Evolutionary conservation across 306 rosid genomes (phyloP).

Genomic region (Rubus idaeus): DNA sequence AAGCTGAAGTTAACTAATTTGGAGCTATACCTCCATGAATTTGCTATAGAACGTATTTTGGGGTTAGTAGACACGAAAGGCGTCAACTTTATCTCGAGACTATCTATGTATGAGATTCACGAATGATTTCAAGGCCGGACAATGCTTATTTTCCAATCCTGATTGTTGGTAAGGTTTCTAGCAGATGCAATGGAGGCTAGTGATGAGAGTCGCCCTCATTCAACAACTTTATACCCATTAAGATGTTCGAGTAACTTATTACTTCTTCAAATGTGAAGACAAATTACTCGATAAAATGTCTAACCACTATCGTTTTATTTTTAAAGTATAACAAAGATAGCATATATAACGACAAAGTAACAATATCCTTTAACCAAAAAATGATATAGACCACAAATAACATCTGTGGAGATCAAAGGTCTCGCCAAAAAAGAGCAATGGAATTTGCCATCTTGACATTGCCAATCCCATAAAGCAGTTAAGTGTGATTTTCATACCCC

Average conservation of each 20-base stretch:
- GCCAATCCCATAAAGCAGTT: constrained; percentile 57
- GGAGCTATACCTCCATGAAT: neutral
- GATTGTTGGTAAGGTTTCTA: too few species aligned
- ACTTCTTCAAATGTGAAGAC: neutral
- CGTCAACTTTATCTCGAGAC: too few species aligned
- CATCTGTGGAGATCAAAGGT: constrained; percentile 47
- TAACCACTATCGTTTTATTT: neutral
- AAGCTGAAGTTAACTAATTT: neutral
- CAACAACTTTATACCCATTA: too few species aligned
- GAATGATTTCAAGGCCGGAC: too few species aligned
- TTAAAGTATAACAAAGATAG: neutral
- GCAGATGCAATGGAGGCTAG: neutral
- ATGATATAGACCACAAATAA: constrained; percentile 12
- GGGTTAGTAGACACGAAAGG: too few species aligned
- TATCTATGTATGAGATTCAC: too few species aligned
- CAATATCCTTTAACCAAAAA: neutral
- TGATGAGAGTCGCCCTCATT: neutral
- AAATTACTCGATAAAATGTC: neutral
- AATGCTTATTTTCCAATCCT: too few species aligned
- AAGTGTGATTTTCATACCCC: constrained; percentile 49
- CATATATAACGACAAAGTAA: neutral
- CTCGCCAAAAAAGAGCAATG: constrained; percentile 42
- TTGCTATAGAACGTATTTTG: too few species aligned
- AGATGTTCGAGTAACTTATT: neutral
- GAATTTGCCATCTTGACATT: constrained; percentile 47